Evolutionary conservation across 352 stramenopile species (phyloP).

Genomic region (Pythium phragmitis): DNA sequence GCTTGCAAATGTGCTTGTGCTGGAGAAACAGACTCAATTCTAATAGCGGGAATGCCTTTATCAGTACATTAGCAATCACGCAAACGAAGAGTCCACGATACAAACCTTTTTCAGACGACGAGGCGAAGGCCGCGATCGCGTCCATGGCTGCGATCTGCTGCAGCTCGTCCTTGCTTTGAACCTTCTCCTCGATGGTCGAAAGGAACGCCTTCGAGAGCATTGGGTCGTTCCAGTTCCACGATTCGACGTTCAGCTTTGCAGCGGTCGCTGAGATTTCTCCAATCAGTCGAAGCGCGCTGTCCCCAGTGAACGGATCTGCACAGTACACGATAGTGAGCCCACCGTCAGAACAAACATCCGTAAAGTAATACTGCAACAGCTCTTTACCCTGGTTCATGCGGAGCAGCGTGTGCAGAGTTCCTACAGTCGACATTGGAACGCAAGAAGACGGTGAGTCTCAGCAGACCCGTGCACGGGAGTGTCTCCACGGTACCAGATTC

Average conservation of each 20-base stretch:
- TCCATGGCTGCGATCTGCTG: conserved; percentile 87
- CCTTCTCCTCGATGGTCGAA: conserved; percentile 65
- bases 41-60: not conserved
- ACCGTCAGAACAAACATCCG: not conserved
- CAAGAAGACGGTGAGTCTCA: not conserved
- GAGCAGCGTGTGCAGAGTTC: conserved; percentile 61
- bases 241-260: conserved; percentile 59
- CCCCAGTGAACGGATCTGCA: conserved; percentile 75
- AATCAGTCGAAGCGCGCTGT: conserved; percentile 71
- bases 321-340: not conserved
- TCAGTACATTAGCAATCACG: not conserved
- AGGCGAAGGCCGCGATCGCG: conserved; percentile 73
- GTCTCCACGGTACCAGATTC: conserved; percentile 48
- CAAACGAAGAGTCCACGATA: not conserved
- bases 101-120: conserved; percentile 76
- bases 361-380: not conserved
- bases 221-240: conserved; percentile 76
- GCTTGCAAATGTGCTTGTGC: conserved; percentile 60
- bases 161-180: conserved; percentile 58
- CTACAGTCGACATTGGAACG: conserved; percentile 24
- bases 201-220: conserved; percentile 78
- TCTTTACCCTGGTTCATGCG: conserved; percentile 60
- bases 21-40: conserved; percentile 75
- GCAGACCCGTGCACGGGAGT: not conserved
- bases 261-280: conserved; percentile 74